A percentile compares a stretch with the other conserved stretches of the same genome.
phyloP scores from a whole-genome alignment of 2,329 filamentous ascomycete species.

The Delphinella strobiligena region DNA sequence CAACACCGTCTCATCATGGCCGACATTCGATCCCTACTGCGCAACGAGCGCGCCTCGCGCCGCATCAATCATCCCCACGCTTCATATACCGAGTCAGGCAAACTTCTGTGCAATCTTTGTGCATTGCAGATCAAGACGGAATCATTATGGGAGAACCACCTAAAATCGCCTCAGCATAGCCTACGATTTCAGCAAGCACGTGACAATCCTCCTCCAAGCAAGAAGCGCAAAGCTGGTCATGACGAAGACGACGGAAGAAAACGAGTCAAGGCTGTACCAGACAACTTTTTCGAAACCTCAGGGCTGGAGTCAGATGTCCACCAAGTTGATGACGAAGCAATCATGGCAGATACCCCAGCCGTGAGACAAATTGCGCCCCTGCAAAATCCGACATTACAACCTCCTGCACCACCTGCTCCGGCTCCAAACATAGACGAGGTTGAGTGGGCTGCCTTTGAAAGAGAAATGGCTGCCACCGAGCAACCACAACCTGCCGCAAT shows the following conservation, averaged over 20 bases:
- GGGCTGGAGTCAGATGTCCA: slow-evolving; percentile 22
- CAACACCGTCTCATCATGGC: slow-evolving; percentile 42
- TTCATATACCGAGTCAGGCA: slow-evolving; percentile 54
- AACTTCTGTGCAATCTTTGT: slow-evolving; percentile 56
- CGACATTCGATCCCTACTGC: slow-evolving; percentile 68
- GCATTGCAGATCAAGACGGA: slow-evolving; percentile 54
- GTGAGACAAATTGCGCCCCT: not conserved
- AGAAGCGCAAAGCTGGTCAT: slow-evolving; percentile 41
- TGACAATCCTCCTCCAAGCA: slow-evolving; percentile 23
- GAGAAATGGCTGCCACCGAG: slow-evolving; percentile 50
- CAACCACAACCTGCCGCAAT: slow-evolving; percentile 12
- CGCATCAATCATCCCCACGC: slow-evolving; percentile 60
- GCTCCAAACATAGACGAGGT: slow-evolving; percentile 49
- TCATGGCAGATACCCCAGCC: slow-evolving; percentile 7
- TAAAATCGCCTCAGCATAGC: slow-evolving; percentile 37
- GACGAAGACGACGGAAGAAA: slow-evolving; percentile 13
- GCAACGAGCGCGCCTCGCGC: slow-evolving; percentile 62
- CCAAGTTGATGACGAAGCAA: not conserved
- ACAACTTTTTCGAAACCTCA: slow-evolving; percentile 20
- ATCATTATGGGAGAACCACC: slow-evolving; percentile 53
- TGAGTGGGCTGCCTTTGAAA: slow-evolving; percentile 80
- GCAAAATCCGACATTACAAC: not conserved
- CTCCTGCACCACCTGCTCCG: not conserved
- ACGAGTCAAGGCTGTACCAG: slow-evolving; percentile 6
- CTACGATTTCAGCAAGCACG: slow-evolving; percentile 24